Evolutionary conservation across 1,284 basidiomycete species (phyloP), one percentile per base, ranked within the genome.

Genomic region (Trametes sp.): DNA sequence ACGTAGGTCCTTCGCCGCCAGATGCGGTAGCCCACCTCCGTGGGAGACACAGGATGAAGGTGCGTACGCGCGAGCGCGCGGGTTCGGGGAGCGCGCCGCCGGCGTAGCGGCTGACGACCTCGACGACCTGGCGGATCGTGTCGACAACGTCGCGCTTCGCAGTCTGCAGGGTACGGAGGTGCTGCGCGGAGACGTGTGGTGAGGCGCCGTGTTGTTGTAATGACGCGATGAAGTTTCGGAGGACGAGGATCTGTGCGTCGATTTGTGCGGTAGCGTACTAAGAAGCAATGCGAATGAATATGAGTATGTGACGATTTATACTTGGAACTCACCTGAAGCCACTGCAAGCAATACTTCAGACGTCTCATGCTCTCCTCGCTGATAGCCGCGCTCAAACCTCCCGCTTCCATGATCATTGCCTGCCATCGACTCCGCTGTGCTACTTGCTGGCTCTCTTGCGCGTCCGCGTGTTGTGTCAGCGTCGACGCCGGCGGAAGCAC

Each of bases 341-440:
- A 96, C 62, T 94, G 88, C 36, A 96, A 76, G 76, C 93, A 95
- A 73, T 95, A 96, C 74, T 90, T 90, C 53, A 97, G 77, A 57
- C 90, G 83, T 65, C 92, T 84, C 91, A 96, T 93, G 72, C 90
- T 94, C 76, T 96, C 95, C 68, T 95, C 93, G 74, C 93, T 95
- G 57, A 96, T 82, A 2, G 94, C 94, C 0, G 93, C 93, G 60
- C 93, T 87, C 33, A 97, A 82, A 0, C 95, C 95, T n/a, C 94
- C 94, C 1, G 94, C 94, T 75, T 96, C 94, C 21, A 92, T 82
- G 38, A 97, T 78, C 58, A 96, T 85, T 0, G 89, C 85, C 67
- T 95, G 92, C 94, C 93, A 95, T 50, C 92, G 80, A 71, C 90
- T 90, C 28, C 92, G 81, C 62, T 84, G 86, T 21, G 83, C 84